Evolutionary conservation across 129 eudicot genomes (phyloP), one percentile per base, ranked within the genome.

Genomic region (Flaveria bidentis): DNA sequence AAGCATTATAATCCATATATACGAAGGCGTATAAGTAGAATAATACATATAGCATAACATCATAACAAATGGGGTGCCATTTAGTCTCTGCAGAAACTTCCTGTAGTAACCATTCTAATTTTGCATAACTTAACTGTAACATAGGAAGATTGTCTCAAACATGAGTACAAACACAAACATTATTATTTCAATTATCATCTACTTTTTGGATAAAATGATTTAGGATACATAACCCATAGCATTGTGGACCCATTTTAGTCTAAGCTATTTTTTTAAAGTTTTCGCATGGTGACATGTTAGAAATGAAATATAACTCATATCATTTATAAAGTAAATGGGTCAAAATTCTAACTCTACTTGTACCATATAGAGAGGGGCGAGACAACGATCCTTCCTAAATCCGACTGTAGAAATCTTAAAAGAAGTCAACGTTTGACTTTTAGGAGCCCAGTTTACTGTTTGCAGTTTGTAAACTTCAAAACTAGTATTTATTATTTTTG

Each of bases 1-100:
- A 72, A 82, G 70, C 80, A 67, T 80, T 58, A 80, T 33, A 74
- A 80, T 67, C 80, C 80, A 15, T 9, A 80, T 80, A 80, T 66
- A 45, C 58, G 10, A 73, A 73, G 44, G 25, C 5, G 11, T 51
- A 33, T 1, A 50, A 65, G 51, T 42, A 26, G 9, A 44, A 53
- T 23, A 61, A 30, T 30, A 30, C 36, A 30, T 30, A 3, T 8
- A 18, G 46, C 25, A 17, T 17, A 1, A 17, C 60, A 53, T n/a
- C 60, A 53, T 5, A 53, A 4, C 23, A 16, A 16, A 53, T 16
- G 56, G 30, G 30, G 30, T 20, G 22, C 3, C 3, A 26, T 26
- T 26, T 26, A 26, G 30, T 23, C 26, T 26, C 30, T 26, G 30
- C 30, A 2, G 2, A 26, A 26, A 26, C 30, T 26, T 26, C 30